phyloP scores from a whole-genome alignment of 192 early-diverging fungal species.

The Backusella sp. region DNA sequence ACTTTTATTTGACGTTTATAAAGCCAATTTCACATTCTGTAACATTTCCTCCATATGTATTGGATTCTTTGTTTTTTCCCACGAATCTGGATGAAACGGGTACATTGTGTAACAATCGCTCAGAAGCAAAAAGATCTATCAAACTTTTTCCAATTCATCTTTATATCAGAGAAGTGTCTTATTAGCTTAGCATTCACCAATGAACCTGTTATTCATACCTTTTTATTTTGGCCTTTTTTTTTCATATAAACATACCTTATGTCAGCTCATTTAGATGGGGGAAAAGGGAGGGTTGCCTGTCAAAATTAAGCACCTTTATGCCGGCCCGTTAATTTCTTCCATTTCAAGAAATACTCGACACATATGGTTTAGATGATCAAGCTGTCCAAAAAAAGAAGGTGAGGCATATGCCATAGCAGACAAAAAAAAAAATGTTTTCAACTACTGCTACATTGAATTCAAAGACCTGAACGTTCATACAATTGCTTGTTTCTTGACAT shows the following conservation, averaged over 20 bases:
- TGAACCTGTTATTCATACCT: neutral
- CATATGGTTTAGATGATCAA: neutral
- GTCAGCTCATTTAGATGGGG: neutral
- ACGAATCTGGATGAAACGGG: neutral
- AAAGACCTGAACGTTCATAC: too few species aligned
- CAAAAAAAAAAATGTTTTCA: too few species aligned
- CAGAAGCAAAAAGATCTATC: neutral
- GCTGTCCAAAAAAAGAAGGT: neutral
- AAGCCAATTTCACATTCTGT: neutral
- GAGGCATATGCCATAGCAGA: too few species aligned
- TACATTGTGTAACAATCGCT: neutral
- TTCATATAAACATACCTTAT: neutral
- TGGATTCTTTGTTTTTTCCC: neutral
- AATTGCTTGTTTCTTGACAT: too few species aligned
- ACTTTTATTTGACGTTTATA: neutral
- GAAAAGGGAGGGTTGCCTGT: neutral
- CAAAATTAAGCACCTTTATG: too few species aligned
- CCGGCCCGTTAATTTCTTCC: neutral
- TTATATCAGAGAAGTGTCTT: neutral
- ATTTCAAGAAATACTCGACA: neutral
- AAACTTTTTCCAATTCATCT: neutral
- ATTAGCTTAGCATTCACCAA: neutral
- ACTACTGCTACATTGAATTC: too few species aligned
- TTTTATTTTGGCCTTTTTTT: neutral
- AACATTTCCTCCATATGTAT: neutral